Base-by-base conservation (phyloP, 352 stramenopile genomes). In the Pythium rhizo-oryzae region DNA sequence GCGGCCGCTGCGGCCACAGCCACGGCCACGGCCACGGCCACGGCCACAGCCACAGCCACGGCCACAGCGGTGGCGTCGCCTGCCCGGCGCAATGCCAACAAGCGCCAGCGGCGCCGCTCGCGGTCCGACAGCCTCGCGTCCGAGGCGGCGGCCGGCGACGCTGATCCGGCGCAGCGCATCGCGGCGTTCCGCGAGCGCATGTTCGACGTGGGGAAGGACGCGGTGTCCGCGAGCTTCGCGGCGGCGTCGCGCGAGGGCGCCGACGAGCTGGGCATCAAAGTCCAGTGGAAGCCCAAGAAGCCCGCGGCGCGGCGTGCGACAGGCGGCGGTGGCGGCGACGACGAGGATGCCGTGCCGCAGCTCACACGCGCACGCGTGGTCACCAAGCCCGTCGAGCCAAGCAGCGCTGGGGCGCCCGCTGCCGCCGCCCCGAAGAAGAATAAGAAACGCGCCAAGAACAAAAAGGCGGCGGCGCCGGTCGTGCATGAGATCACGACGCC, bases 111-210 rank as follows among this genome's bases (percentile, higher is more conserved):
- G 33, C 28, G 25, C 2, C 61, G 55, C 35, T 60, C 52, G 54
- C 63, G 59, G 28, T 65, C 69, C 13, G 52, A 65, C 18, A 80
- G 69, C 61, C 87, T 50, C 67, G 67, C 39, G 44, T 75, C 21
- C 23, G 28, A 28, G 49, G 9, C 44, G 19, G 41, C 9, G 18
- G 44, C 44, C 1, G 44, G 44, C 44, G 44, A 51, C 44, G 8
- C 53, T 33, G 28, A 33, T 33, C 28, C 82, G 7, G 72, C 58
- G 60, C 58, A 82, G 63, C 75, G 81, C 6, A 61, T 90, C 16
- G 75, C 53, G 24, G 78, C 77, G 19, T 93, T 93, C 69, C 75
- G 74, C 8, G 72, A 64, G 43, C 72, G 72, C 8, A 89, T 93
- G 80, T 91, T 93, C 59, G 79, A 90, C 39, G 39, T 78, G 19